Evolutionary conservation across 148 eudicot genomes (phyloP).

Genomic region (Chenopodium quinoa): DNA sequence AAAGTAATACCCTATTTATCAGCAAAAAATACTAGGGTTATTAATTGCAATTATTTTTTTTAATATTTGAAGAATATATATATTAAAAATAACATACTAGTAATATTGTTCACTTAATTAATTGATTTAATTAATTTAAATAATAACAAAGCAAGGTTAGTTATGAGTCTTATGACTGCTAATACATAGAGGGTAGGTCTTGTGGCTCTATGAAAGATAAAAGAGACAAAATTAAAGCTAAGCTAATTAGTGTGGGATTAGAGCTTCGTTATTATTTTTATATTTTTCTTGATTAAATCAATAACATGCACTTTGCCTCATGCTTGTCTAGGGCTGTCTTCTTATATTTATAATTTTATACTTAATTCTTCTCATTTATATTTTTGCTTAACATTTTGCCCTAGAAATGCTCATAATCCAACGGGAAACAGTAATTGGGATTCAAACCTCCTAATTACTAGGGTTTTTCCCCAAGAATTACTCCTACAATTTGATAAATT

Average conservation of each 20-base stretch:
- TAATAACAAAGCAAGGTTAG: too few species aligned
- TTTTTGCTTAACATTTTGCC: conserved; percentile 8
- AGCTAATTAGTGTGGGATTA: conserved; percentile 23
- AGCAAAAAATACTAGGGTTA: neutral
- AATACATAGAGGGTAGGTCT: neutral
- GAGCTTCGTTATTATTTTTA: conserved; percentile 13
- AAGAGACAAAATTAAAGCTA: conserved; percentile 14
- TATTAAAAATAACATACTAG: neutral
- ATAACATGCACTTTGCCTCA: conserved; percentile 32
- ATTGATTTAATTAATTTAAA: too few species aligned
- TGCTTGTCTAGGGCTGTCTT: conserved; percentile 28
- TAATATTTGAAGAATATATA: neutral
- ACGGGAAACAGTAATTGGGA: conserved; percentile 24
- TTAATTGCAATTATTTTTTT: neutral
- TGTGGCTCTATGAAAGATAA: conserved; percentile 9
- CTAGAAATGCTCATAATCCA: conserved; percentile 13
- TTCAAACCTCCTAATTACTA: conserved; percentile 18
- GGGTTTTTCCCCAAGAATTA: conserved; percentile 1
- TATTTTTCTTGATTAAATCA: conserved; percentile 29
- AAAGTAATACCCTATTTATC: neutral
- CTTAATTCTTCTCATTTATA: conserved; percentile 1
- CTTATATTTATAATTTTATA: neutral
- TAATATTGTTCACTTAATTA: neutral
- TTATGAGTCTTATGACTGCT: neutral
- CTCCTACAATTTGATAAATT: neutral